Base-by-base conservation (phyloP, 495 filamentous ascomycete genomes). In the Hypoxylon intermedium region DNA sequence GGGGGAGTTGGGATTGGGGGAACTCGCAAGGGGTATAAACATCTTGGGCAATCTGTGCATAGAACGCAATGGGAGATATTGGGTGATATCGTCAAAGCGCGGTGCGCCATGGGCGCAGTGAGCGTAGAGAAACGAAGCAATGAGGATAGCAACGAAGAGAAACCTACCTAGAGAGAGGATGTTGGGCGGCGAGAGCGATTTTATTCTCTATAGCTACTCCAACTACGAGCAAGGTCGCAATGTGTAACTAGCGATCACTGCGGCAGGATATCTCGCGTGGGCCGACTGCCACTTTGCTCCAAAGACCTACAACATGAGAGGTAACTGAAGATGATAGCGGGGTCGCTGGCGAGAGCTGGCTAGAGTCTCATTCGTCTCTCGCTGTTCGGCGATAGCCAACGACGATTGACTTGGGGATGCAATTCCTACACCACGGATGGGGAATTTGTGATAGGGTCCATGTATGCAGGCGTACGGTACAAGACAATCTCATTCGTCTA, bases 161-260 rank as follows among this genome's bases (percentile, higher is more conserved):
- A 36, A 44, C 55, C 46, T 50, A 47, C 55, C 51, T 11, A 45
- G 53, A 44, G 36, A 16, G 37, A 56, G 28, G 12, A 51, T 24
- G 46, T 46, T 47, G 62, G 62, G 62, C 34, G 41, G 60, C 20
- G 44, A 52, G 62, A 53, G 62, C 56, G 62, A 53, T 60, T 65
- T 65, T 60, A 65, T 55, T 51, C 37, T 60, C 5, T 38, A 18
- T 26, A 54, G 31, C 34, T 54, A 45, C 44, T 53, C 61, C 51
- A 49, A 52, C 23, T 28, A 45, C 36, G 16, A 45, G 30, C 9
- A 55, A 49, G n/a, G 62, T 57, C 62, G 62, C 51, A 60, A 53
- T 33, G 62, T 65, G 62, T 57, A 60, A 65, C 62, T 65, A 60
- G 62, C 51, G 50, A 59, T 60, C 62, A 42, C 52, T 48, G 52